phyloP scores from a whole-genome alignment of 1,139 yeast genomes.

The Debaryomyces psychrophilus region DNA sequence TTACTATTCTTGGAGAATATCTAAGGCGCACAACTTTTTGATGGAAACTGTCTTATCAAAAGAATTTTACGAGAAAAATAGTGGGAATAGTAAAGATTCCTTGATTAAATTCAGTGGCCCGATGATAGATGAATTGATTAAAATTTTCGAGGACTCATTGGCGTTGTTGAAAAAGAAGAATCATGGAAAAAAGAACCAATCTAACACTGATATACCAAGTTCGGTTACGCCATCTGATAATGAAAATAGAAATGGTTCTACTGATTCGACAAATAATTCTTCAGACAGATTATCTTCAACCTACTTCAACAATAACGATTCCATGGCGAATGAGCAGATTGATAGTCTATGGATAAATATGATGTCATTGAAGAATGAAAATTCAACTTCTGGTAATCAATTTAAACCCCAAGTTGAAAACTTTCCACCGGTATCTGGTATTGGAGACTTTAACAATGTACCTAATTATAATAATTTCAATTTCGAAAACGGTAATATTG shows the following conservation, averaged over 20 bases:
- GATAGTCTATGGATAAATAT: slow-evolving; percentile 36
- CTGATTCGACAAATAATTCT: neutral
- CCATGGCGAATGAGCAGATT: slow-evolving; percentile 22
- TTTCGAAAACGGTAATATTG: neutral
- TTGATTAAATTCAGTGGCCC: slow-evolving; percentile 17
- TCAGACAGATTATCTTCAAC: slow-evolving; percentile 4
- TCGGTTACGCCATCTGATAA: neutral
- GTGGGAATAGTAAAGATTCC: slow-evolving; percentile 13
- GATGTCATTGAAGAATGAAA: slow-evolving; percentile 35
- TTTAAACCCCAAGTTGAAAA: slow-evolving; percentile 61
- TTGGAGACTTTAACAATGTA: slow-evolving; percentile 2
- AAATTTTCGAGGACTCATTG: slow-evolving; percentile 20
- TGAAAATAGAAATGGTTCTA: neutral
- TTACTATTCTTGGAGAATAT: slow-evolving; percentile 42
- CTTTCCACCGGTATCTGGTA: neutral
- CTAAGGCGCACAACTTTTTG: slow-evolving; percentile 34
- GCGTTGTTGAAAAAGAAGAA: slow-evolving; percentile 10
- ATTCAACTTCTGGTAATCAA: slow-evolving; percentile 56
- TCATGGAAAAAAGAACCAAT: neutral
- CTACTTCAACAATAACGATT: slow-evolving; percentile 1
- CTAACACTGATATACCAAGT: neutral
- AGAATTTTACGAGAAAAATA: slow-evolving; percentile 23
- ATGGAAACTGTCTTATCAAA: slow-evolving; percentile 26
- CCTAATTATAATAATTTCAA: slow-evolving; percentile 2
- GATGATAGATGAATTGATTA: slow-evolving; percentile 27